Evolutionary conservation across 1,284 basidiomycete species (phyloP).

Genomic region (Trichosporon asahii): DNA sequence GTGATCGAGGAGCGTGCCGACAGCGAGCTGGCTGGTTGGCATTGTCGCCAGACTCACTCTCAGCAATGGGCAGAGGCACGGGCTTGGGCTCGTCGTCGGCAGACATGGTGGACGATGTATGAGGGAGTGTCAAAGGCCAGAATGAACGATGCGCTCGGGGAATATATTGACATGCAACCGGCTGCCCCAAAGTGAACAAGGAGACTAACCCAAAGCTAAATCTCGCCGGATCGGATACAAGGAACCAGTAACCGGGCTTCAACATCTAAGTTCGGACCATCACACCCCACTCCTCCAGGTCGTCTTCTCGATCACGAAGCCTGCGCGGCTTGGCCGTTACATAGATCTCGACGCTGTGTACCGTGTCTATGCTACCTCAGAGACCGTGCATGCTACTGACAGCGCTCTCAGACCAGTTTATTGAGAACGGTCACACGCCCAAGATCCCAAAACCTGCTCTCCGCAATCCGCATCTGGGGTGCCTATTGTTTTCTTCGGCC

Average conservation of each 20-base stretch:
- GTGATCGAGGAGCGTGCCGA: background rate
- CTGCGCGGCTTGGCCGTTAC: background rate
- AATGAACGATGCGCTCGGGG: background rate
- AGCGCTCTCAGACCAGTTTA: background rate
- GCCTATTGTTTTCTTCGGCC: background rate
- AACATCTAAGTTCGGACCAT: background rate
- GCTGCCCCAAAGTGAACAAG: background rate
- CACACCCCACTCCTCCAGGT: background rate
- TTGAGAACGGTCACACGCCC: background rate
- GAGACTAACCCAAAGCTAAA: slow-evolving; percentile 2
- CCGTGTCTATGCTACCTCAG: background rate
- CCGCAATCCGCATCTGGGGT: background rate
- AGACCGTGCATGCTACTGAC: background rate
- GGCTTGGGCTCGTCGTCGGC: background rate
- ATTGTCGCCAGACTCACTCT: slow-evolving; percentile 11
- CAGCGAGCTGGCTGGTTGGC: background rate
- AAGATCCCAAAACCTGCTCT: background rate
- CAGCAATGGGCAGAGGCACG: slow-evolving; percentile 8
- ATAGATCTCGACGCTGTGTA: background rate
- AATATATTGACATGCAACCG: background rate
- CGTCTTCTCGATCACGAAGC: background rate
- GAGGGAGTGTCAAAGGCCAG: background rate
- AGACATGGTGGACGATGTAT: background rate
- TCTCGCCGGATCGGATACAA: background rate
- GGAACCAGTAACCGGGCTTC: background rate